Base-by-base conservation (phyloP, 1,284 basidiomycete species). In the Cryptococcus wingfieldii region DNA sequence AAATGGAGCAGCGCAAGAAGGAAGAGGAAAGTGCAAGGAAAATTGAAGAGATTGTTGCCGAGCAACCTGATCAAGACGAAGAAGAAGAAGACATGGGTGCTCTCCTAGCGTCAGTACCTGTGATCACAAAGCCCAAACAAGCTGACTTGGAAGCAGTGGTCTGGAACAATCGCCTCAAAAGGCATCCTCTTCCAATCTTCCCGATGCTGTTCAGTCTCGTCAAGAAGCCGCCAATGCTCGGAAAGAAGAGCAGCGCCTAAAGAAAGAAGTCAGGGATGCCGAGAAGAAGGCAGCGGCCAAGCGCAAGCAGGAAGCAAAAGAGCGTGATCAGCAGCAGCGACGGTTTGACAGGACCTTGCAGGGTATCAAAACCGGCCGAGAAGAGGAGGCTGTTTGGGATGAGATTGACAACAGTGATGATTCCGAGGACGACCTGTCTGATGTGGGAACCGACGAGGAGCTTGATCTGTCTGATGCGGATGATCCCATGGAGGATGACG, bases 21-120 rank as follows among this genome's bases (percentile, higher is more conserved):
- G 38, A 47, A 25, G 54, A 42, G 42, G 58, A 53, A 16, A 28
- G n/a, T 23, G 31, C 28, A 38, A 44, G 19, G 45, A 25, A 34
- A 18, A 31, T 38, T 14, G 45, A 34, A 10, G 39, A 41, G 14
- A 12, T 48, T 13, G n/a, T 55, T 34, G 18, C 9, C 16, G 47
- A 42, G 19, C 46, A 52, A 16, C 54, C 44, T 16, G 47, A 42
- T 19, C 54, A 48, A 18, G 58, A 59, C 4, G 50, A 55, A 16
- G 47, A 59, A 27, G 43, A 55, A 47, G 50, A 28, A 19, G 53
- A 53, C 49, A 14, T 55, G 10, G 47, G 5, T 5, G 31, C n/a
- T 10, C 13, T 59, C 18, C 34, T 59, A 6, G 27, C 31, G 58
- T 59, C 41, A 48, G 58, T 59, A 5, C 10, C 27, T 46, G 19